Evolutionary conservation across 768 basidiomycete species (phyloP), one percentile per base, ranked within the genome.

Genomic region (Hysterangium stoloniferum): DNA sequence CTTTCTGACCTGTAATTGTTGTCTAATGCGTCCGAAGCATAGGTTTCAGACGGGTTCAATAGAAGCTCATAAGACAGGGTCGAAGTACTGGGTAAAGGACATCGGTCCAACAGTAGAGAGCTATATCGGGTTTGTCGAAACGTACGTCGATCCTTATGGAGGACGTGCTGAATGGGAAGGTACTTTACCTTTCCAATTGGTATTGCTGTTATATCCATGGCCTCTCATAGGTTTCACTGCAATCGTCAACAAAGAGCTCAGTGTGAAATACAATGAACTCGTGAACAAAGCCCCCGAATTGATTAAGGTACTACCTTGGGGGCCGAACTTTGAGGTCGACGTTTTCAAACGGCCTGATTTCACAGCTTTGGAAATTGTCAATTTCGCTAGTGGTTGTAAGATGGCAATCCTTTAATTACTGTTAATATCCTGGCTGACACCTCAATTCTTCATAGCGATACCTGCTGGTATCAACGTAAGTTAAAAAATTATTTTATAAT

Each of bases 141-240:
- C 84, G 1, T 88, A 88, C 54, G 83, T 91, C 15, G 91, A 93
- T 61, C 91, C 91, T 6, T 91, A 87, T 53, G 91, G 90, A 31
- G 84, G 78, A n/a, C 79, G 91, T 45, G 91, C 91, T 0, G 91
- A 93, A 64, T 93, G 90, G 90, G 89, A 93, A 77, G 89, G 87
- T 80, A 49, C 9, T 28, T 24, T 6, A 35, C n/a, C 27, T 7
- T 37, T n/a, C n/a, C 19, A 2, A 13, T 20, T 29, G 34, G 13
- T n/a, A 15, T 13, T 48, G 11, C 22, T 12, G 22, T 27, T 31
- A n/a, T 31, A 15, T 28, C 19, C 17, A 32, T 28, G 22, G 34
- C 13, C 17, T 35, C 22, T n/a, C 4, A 29, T 55, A 87, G 86
- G 86, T 27, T 92, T 92, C 63, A 88, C 88, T 29, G 89, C 88